phyloP scores from a whole-genome alignment of 1,284 basidiomycete genomes.

The Rhodotorula glutinis region DNA sequence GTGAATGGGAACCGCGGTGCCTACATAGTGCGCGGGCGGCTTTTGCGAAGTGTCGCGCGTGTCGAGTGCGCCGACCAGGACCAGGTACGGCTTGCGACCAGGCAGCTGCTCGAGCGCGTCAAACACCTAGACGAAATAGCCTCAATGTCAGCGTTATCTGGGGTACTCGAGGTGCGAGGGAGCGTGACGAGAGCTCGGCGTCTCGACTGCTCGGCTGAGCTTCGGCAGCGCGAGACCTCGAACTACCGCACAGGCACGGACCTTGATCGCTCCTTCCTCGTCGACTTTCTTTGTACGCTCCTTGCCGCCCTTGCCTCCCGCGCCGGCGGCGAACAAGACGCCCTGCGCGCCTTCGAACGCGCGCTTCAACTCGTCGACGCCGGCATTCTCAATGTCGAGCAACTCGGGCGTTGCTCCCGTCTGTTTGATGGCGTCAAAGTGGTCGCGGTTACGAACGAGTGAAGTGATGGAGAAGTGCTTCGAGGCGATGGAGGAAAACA shows the following conservation, averaged over 20 bases:
- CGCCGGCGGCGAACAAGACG: constrained; percentile 66
- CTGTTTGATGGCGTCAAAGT: constrained; percentile 55
- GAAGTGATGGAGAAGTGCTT: constrained; percentile 54
- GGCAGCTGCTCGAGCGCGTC: constrained; percentile 62
- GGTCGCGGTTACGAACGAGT: constrained; percentile 58
- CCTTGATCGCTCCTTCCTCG: constrained; percentile 66
- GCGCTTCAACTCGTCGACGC: constrained; percentile 54
- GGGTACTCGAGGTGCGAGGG: too few relatives aligned
- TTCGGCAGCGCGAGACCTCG: too few relatives aligned
- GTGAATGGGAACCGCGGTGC: constrained; percentile 23
- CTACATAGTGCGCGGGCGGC: constrained; percentile 59
- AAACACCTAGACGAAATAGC: constrained; percentile 47
- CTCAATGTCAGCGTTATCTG: too few relatives aligned
- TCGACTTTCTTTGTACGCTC: constrained; percentile 67
- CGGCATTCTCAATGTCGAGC: constrained; percentile 61
- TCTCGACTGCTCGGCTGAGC: too few relatives aligned
- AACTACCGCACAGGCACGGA: too few relatives aligned
- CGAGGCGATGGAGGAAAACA: constrained; percentile 56
- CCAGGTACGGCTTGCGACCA: constrained; percentile 55
- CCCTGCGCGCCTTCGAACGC: constrained; percentile 56
- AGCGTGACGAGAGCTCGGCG: too few relatives aligned
- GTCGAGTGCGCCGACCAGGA: constrained; percentile 67
- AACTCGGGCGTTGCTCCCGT: constrained; percentile 57
- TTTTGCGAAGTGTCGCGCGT: constrained; percentile 55
- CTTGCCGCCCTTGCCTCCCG: constrained; percentile 63